Evolutionary conservation across 1,284 basidiomycete genomes (phyloP), one percentile per base, ranked within the genome.

Genomic region (Pyrrhoderma noxium): DNA sequence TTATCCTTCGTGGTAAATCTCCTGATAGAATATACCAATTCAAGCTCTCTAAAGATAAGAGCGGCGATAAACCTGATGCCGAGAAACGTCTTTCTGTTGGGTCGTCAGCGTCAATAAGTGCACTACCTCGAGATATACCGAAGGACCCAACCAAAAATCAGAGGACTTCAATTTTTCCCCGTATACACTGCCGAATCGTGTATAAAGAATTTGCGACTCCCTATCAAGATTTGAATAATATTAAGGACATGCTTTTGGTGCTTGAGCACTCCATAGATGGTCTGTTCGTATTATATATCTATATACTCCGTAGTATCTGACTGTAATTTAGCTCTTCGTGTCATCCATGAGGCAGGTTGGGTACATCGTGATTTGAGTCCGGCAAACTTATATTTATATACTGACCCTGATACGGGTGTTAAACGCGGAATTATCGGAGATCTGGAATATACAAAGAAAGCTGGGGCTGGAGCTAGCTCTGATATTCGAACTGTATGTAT

Each of bases 351-450:
- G 39, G 37, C 25, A 22, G 18, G 16, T 16, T 49, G 47, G 47
- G 47, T 49, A 18, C 47, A 49, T 23, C 47, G 47, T 1, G 47
- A 49, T 14, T 25, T 49, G n/a, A 49, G 47, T 18, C 21, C 37
- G 2, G 47, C 35, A 9, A 49, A 49, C 18, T 21, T 49, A 25
- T 40, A 49, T n/a, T 39, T 23, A 21, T 40, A 41, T 18, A n/a
- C 13, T 18, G 47, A 38, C 8, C 36, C 27, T 11, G 11, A 5
- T 31, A 31, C 27, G 5, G 27, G 27, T 22, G 23, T 11, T 22
- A 22, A 38, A 7, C 35, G 38, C 13, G 36, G 47, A 22, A 14
- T 49, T 22, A 21, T 49, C 18, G 47, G 47, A 8, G 47, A 49
- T 22, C 27, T 38, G 36, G 47, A 49, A 36, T 49, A 39, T 38